phyloP scores from a whole-genome alignment of 2,329 filamentous ascomycete genomes.

The Juglanconis juglandina region DNA sequence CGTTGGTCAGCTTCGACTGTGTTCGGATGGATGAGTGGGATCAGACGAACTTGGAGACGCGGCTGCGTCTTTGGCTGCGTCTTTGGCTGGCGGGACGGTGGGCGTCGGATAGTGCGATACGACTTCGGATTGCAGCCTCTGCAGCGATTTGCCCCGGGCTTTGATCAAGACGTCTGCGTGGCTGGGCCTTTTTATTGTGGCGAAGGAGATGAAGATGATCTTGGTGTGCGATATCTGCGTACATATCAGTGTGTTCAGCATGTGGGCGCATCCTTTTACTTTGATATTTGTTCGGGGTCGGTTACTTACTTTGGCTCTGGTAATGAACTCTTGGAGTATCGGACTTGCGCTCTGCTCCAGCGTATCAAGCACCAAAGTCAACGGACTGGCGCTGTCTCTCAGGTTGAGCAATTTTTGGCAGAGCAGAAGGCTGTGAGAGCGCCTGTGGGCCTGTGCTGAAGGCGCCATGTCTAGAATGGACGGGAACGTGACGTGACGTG shows the following conservation, averaged over 20 bases:
- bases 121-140: conserved; percentile 59
- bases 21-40: conserved; percentile 1
- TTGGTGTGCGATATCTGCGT: conserved; percentile 60
- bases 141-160: conserved; percentile 56
- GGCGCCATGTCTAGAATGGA: conserved; percentile 18
- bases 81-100: conserved; percentile 34
- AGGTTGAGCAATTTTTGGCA: conserved; percentile 42
- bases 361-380: conserved; percentile 81
- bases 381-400: conserved; percentile 75
- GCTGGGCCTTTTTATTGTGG: conserved; percentile 63
- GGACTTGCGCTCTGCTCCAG: conserved; percentile 76
- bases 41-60: conserved; percentile 40
- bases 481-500: not conserved
- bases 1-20: conserved; percentile 18
- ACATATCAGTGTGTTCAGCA: not conserved
- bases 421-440: conserved; percentile 26
- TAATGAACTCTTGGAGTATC: conserved; percentile 69
- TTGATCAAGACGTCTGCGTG: conserved; percentile 66
- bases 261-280: not conserved
- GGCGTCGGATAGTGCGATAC: conserved; percentile 43
- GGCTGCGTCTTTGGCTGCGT: conserved; percentile 34
- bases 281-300: no score
- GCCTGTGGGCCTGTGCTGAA: conserved; percentile 21
- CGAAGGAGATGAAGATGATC: conserved; percentile 74
- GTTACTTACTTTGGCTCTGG: conserved; percentile 64